Percentiles rank a stretch among this genome's conserved stretches.
These are phyloP conservation scores for Astrothelium macrocarpum DNA, from an alignment of 495 filamentous ascomycete species.

Conservation along the genomic window DNA sequence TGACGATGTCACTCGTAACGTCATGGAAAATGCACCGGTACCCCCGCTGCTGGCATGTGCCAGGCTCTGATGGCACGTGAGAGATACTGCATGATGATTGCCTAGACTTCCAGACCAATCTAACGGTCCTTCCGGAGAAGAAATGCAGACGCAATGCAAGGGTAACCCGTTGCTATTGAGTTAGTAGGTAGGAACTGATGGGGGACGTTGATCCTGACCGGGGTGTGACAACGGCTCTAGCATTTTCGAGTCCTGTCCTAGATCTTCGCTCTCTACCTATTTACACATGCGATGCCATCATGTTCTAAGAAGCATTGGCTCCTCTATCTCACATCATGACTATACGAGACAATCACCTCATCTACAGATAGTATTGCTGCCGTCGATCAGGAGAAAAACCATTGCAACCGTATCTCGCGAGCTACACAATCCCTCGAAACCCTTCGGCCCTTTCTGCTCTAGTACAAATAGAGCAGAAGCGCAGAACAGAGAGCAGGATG, in stretches of 20 bases:
- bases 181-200: neutral
- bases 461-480: neutral
- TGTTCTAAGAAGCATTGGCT: neutral
- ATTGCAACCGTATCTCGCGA: neutral
- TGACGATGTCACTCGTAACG: neutral
- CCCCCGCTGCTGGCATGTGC: neutral
- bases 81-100: neutral
- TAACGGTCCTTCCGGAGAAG: neutral
- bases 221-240: neutral
- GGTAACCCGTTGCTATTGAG: neutral
- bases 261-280: neutral
- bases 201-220: neutral
- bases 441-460: neutral
- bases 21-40: neutral
- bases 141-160: neutral
- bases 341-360: neutral
- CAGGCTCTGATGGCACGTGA: neutral
- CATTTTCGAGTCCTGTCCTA: neutral
- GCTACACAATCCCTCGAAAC: neutral
- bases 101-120: neutral
- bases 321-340: neutral
- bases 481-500: neutral
- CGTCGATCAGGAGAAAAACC: neutral
- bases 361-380: neutral
- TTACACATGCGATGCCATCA: conserved; percentile 2